Evolutionary conservation across 768 basidiomycete species (phyloP).

Genomic region (Cystofilobasidium ferigula): DNA sequence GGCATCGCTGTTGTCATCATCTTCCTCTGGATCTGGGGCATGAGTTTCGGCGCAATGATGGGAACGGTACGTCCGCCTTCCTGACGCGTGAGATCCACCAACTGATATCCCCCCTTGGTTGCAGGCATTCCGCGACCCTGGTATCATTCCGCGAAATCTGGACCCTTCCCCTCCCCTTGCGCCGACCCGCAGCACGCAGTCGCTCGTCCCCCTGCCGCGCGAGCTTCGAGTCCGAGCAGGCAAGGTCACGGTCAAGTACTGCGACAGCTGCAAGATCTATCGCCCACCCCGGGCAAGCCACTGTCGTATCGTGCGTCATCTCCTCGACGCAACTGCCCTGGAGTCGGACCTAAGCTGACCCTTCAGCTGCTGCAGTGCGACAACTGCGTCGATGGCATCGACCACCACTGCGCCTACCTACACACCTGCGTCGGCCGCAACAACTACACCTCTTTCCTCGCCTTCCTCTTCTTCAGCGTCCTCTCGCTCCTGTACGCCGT

Average conservation of each 20-base stretch:
- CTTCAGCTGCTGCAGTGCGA: constrained; percentile 57
- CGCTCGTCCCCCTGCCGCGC: constrained; percentile 60
- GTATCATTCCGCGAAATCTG: constrained; percentile 75
- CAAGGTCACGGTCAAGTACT: constrained; percentile 82
- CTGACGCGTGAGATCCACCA: background rate
- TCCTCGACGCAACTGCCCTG: no score
- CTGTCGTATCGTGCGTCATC: constrained; percentile 67
- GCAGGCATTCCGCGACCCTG: constrained; percentile 66
- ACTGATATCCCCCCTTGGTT: background rate
- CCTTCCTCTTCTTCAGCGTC: constrained; percentile 67
- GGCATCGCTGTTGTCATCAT: constrained; percentile 46
- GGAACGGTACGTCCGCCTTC: constrained; percentile 50
- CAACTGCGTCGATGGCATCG: constrained; percentile 92
- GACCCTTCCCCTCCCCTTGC: constrained; percentile 77
- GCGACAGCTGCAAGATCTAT: constrained; percentile 82
- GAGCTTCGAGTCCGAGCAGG: constrained; percentile 69
- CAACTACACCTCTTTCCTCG: constrained; percentile 89
- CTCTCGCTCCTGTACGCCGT: constrained; percentile 63
- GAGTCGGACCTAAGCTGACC: background rate
- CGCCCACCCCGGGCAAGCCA: constrained; percentile 89
- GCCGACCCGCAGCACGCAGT: constrained; percentile 45
- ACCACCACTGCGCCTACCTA: constrained; percentile 45
- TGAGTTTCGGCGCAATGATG: constrained; percentile 66
- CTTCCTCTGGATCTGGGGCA: constrained; percentile 44
- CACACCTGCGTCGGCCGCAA: constrained; percentile 92